Evolutionary conservation across 179 eudicot genomes (phyloP).

Genomic region (Beta corolliflora): DNA sequence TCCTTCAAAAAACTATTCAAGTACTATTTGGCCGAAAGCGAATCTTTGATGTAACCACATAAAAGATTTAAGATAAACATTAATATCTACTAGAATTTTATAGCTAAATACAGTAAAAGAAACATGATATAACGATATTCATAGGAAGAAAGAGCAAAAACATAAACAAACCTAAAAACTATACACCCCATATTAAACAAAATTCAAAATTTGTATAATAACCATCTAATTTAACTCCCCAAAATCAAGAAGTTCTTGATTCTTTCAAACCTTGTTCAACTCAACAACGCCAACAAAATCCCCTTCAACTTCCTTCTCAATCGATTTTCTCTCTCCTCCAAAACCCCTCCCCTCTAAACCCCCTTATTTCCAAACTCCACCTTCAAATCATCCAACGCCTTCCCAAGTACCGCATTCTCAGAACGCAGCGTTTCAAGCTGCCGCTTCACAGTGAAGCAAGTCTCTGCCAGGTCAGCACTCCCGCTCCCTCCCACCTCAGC

Average conservation of each 20-base stretch:
- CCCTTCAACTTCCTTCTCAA: neutral
- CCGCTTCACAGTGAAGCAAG: constrained; percentile 31
- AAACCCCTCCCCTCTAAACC: neutral
- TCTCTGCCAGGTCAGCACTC: constrained; percentile 51
- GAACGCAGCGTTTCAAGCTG: constrained; percentile 32
- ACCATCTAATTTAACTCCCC: too few relatives aligned
- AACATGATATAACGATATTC: too few relatives aligned
- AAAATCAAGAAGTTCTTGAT: too few relatives aligned
- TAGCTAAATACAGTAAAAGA: too few relatives aligned
- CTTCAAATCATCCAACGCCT: constrained; percentile 61
- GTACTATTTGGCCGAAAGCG: too few relatives aligned
- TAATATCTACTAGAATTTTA: too few relatives aligned
- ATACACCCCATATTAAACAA: neutral
- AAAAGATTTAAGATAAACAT: too few relatives aligned
- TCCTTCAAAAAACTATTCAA: too few relatives aligned
- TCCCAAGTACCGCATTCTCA: constrained; percentile 36
- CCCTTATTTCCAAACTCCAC: constrained; percentile 41
- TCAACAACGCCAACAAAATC: neutral
- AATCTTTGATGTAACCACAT: too few relatives aligned
- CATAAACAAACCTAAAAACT: neutral
- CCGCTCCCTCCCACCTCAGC: constrained; percentile 34
- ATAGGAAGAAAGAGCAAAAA: neutral
- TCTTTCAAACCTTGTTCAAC: too few relatives aligned
- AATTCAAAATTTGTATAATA: too few relatives aligned
- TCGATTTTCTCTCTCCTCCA: constrained; percentile 23